Evolutionary conservation across 306 rosid species (phyloP).

Genomic region (Arachis stenosperma): DNA sequence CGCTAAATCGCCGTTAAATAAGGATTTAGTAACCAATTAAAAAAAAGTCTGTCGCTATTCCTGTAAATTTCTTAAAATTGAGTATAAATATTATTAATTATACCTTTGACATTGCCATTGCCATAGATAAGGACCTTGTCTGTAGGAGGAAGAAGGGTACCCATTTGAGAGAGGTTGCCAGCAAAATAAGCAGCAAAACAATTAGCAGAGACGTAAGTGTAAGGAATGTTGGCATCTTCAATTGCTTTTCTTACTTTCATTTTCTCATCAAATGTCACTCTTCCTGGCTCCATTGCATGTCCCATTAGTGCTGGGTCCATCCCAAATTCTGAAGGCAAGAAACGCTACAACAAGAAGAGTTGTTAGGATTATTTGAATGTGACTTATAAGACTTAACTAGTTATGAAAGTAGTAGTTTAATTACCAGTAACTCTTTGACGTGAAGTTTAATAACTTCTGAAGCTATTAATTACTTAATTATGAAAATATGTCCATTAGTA

Average conservation of each 20-base stretch:
- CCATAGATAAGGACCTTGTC: constrained; percentile 67
- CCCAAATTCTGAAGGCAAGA: constrained; percentile 90
- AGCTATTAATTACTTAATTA: neutral
- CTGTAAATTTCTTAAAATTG: too few relatives aligned
- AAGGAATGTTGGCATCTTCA: constrained; percentile 78
- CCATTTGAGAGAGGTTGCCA: constrained; percentile 79
- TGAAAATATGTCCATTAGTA: neutral
- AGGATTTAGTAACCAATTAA: too few relatives aligned
- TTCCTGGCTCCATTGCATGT: constrained; percentile 87
- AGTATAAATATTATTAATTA: too few relatives aligned
- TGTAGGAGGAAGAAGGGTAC: constrained; percentile 62
- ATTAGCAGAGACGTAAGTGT: constrained; percentile 75
- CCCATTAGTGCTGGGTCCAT: constrained; percentile 79
- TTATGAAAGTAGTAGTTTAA: too few relatives aligned
- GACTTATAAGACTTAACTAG: neutral
- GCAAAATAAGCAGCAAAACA: constrained; percentile 81
- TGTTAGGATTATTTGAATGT: neutral
- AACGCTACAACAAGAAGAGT: constrained; percentile 52
- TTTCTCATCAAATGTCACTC: constrained; percentile 82
- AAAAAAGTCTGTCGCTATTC: too few relatives aligned
- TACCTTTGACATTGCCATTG: constrained; percentile 76
- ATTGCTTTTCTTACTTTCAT: constrained; percentile 72
- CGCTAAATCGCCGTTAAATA: too few relatives aligned
- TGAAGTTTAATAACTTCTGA: neutral
- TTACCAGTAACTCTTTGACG: too few relatives aligned